Evolutionary conservation across 106 monocot species (phyloP), one percentile per base, ranked within the genome.

Genomic region (Alisma plantagoaquatica): DNA sequence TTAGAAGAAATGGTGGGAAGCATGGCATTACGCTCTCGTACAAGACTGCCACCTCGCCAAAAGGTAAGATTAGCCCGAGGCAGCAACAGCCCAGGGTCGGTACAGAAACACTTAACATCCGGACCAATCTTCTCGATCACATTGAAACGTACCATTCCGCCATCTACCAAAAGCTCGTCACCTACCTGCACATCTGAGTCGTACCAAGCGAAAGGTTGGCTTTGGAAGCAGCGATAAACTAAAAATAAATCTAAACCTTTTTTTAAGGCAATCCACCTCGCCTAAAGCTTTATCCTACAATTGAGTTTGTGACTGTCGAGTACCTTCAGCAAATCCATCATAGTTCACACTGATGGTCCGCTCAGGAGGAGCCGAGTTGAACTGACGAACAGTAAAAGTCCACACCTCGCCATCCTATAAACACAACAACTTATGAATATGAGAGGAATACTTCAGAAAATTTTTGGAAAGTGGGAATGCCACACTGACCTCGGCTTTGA

Each of bases 381-480:
- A 85, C 46, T 73, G 67, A 49, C 96, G 73, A 27, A 98, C 96
- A 67, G 57, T 98, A 51, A 98, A 98, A 28, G 84, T 98, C 96
- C 96, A 98, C 29, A 98, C 60, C 57, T 98, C 96, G 44, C 96
- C 89, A 82, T 98, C 96, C 96, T 98, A 69, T n/a, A n/a, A n/a
- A n/a, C n/a, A n/a, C n/a, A n/a, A n/a, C 43, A 66, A 23, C 35
- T 3, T 50, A 53, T 25, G 22, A 50, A 14, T 14, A 38, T 38
- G 35, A 38, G 35, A 38, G 14, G 32, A 55, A 29, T 3, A n/a
- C 32, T n/a, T n/a, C n/a, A n/a, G n/a, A n/a, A n/a, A n/a, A n/a
- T n/a, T n/a, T n/a, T n/a, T n/a, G 45, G 1, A 14, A 19, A 38
- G 35, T 11, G 11, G 17, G 15, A 51, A 3, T 22, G 1, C 6